Conservation (phyloP, 2,329 filamentous ascomycete genomes). For the Dactylellina drechsleri region DNA sequence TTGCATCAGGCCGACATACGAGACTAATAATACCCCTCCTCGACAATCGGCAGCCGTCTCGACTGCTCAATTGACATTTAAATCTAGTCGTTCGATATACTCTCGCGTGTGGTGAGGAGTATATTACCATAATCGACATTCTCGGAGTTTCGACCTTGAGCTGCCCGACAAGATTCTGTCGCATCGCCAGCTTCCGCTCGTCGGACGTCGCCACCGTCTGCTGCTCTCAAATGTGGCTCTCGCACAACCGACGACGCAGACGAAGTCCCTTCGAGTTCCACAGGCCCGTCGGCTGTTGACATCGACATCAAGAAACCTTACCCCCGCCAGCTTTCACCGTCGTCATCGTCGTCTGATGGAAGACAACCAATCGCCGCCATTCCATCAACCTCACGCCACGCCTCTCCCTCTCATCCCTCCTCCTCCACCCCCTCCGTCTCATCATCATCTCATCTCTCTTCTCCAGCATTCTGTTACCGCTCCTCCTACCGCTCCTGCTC, state of each 20-base stretch:
- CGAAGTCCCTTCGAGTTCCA: slow-evolving; percentile 17
- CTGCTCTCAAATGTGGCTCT: slow-evolving; percentile 52
- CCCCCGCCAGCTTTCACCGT: slow-evolving; percentile 11
- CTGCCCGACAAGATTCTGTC: slow-evolving; percentile 42
- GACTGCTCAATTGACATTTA: no score
- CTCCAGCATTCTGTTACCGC: neutral
- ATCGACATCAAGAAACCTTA: slow-evolving; percentile 17
- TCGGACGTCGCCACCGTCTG: slow-evolving; percentile 54
- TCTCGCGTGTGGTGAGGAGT: no score
- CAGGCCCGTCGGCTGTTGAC: slow-evolving; percentile 29
- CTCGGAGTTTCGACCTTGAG: no score
- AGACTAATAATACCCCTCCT: no score
- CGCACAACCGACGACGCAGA: slow-evolving; percentile 19
- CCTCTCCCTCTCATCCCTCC: slow-evolving; percentile 20
- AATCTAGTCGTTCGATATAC: no score
- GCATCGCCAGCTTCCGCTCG: slow-evolving; percentile 27
- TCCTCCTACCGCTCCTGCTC: neutral
- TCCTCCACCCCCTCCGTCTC: neutral
- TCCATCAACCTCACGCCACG: slow-evolving; percentile 49
- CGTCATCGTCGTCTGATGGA: slow-evolving; percentile 45
- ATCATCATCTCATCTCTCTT: slow-evolving; percentile 5
- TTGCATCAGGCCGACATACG: no score
- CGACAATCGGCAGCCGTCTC: no score
- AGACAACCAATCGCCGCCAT: slow-evolving; percentile 53
- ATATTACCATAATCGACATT: no score